A percentile compares a stretch with the other conserved stretches of the same genome.
phyloP scores from a whole-genome alignment of 1,284 basidiomycete genomes.

The Taiwanofungus camphoratus region DNA sequence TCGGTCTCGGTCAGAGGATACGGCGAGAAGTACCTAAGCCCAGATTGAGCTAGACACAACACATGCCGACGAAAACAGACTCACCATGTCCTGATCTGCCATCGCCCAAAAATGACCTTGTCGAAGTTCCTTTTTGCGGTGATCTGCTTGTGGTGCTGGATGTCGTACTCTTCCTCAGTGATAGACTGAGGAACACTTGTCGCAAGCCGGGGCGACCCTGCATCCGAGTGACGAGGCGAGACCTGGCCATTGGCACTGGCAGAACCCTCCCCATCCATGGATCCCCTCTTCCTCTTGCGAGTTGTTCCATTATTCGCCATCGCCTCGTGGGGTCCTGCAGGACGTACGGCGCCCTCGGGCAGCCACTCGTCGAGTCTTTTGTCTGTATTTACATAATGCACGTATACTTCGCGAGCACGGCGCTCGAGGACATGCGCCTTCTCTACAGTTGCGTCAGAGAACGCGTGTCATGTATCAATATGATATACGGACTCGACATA shows the following conservation, averaged over 20 bases:
- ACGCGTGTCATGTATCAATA: conserved; percentile 9
- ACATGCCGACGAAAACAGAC: conserved; percentile 21
- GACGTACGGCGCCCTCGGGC: conserved; percentile 34
- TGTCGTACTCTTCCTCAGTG: conserved; percentile 66
- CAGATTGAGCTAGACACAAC: conserved; percentile 3
- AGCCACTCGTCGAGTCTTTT: conserved; percentile 79
- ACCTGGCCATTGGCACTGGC: conserved; percentile 10
- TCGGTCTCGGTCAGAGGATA: conserved; percentile 73
- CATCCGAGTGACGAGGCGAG: conserved; percentile 12
- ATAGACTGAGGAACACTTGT: conserved; percentile 25
- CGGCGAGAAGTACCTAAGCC: conserved; percentile 79
- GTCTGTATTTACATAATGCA: conserved; percentile 66
- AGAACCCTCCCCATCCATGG: conserved; percentile 11
- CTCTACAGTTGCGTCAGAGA: conserved; percentile 28
- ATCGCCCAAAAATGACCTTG: conserved; percentile 67
- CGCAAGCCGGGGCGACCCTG: conserved; percentile 11
- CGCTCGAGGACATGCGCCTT: conserved; percentile 45
- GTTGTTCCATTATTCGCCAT: conserved; percentile 13
- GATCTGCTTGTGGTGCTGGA: conserved; percentile 60
- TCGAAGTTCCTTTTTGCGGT: conserved; percentile 73
- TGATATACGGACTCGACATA: conserved; percentile 22
- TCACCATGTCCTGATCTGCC: conserved; percentile 77
- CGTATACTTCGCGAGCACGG: conserved; percentile 47
- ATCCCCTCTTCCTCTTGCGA: conserved; percentile 29
- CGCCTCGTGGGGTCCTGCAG: conserved; percentile 19